Conservation (phyloP, 805 yeast species). For the Candida maesae region DNA sequence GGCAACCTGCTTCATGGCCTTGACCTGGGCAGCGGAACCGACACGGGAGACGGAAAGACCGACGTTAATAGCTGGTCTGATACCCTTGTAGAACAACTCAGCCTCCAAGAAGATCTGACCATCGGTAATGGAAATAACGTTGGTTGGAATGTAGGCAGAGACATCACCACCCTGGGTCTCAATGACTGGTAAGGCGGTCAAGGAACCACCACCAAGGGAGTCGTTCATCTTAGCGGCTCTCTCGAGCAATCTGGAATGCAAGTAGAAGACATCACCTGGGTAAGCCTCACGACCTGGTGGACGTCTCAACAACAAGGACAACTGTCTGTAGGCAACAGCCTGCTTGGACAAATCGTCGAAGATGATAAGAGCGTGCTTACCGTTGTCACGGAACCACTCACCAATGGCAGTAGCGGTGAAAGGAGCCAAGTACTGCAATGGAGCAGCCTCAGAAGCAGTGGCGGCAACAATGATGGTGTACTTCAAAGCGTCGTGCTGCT, state of each 20-base stretch:
- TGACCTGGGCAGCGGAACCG: constrained; percentile 99
- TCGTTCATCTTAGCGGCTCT: constrained; percentile 98
- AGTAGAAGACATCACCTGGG: constrained; percentile 27
- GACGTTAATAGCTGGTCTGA: constrained; percentile 99
- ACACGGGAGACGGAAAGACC: constrained; percentile 99
- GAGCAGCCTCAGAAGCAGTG: constrained; percentile 99
- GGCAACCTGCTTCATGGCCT: constrained; percentile 99
- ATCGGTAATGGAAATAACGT: constrained; percentile 95
- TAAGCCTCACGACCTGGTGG: constrained; percentile 27
- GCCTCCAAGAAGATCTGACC: constrained; percentile 99
- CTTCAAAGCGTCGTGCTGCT: constrained; percentile 96
- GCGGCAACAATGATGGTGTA: constrained; percentile 98
- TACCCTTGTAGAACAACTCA: constrained; percentile 99
- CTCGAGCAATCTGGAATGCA: constrained; percentile 77
- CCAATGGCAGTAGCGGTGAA: constrained; percentile 99
- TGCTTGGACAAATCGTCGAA: constrained; percentile 98
- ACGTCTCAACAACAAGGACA: constrained; percentile 84
- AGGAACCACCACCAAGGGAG: constrained; percentile 85
- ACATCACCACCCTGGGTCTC: constrained; percentile 99
- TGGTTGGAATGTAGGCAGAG: constrained; percentile 96
- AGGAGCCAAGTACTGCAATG: constrained; percentile 99
- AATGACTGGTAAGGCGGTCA: constrained; percentile 94
- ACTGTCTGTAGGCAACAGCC: constrained; percentile 99
- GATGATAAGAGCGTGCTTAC: constrained; percentile 94
- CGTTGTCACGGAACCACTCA: constrained; percentile 99